Base-by-base conservation (phyloP, 371 early-diverging fungal genomes). In the Mucor racemosus region DNA sequence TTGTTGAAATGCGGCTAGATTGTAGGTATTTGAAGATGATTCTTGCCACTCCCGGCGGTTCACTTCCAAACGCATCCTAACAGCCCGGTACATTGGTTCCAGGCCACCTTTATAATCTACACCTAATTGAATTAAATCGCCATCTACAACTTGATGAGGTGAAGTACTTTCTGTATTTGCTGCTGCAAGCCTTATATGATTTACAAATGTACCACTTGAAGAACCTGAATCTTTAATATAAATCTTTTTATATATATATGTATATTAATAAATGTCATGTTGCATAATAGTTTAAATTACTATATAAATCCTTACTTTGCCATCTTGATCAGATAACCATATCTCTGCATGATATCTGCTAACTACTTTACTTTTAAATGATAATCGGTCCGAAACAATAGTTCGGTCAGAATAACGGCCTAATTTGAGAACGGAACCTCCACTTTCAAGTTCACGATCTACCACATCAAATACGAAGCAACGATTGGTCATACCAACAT, bases 121-220 rank as follows among this genome's bases (percentile, higher is more conserved):
- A 17, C 96, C 96, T 64, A 96, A 83, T 76, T 94, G 93, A 46
- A 96, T 76, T n/a, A 93, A 68, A 70, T 96, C 95, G 17, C 92
- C 93, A 76, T 95, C 92, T 34, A 90, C 85, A 31, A 96, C 62
- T 44, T 88, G 86, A 44, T 89, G 88, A 14, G 94, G 90, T 58
- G 81, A 62, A 14, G 64, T 35, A 68, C 90, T 89, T 72, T 91
- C 91, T 39, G 89, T 86, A 21, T 89, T 89, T 10, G 93, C 87
- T 17, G 92, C 90, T 60, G 90, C 84, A 11, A 96, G 77, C 15
- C 96, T 76, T 78, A 93, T 87, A 73, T 91, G 88, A 84, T 96
- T 96, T 54, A 95, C 79, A 76, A 95, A 96, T 8, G 96, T 96
- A 14, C 96, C 96, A 56, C 93, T 93, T 5, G 94, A 94, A 36